Evolutionary conservation across 1,284 basidiomycete species (phyloP).

Genomic region (Ceratobasidium sp.): DNA sequence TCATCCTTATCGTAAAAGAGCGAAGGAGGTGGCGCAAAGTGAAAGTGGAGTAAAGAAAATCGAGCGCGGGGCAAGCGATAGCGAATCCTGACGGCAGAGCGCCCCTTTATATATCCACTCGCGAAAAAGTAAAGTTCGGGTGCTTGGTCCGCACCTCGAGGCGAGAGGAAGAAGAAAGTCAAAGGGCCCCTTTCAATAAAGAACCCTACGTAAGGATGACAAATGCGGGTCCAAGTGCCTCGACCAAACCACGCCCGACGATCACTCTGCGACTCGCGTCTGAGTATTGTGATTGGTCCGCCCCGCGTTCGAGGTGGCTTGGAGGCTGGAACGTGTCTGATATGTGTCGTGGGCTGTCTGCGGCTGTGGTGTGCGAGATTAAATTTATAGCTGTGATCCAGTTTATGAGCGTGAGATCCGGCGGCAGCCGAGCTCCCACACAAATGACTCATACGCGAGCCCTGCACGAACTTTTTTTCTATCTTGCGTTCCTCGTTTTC

Average conservation of each 20-base stretch:
- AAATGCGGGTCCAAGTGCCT: background rate
- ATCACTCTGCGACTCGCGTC: background rate
- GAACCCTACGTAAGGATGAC: slow-evolving; percentile 16
- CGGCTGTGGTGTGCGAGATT: too few relatives aligned
- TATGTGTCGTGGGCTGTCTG: background rate
- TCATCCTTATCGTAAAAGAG: background rate
- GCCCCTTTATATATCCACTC: slow-evolving; percentile 7
- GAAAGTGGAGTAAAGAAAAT: background rate
- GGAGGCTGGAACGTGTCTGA: slow-evolving; percentile 25
- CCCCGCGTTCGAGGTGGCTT: background rate
- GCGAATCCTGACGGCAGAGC: background rate
- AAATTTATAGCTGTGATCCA: too few relatives aligned
- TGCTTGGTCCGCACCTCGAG: slow-evolving; percentile 29
- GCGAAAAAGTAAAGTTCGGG: slow-evolving; percentile 10
- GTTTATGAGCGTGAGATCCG: too few relatives aligned
- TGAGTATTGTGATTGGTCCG: background rate
- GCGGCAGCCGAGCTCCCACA: too few relatives aligned
- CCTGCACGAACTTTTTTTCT: too few relatives aligned
- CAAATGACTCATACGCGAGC: too few relatives aligned
- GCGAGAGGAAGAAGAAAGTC: slow-evolving; percentile 25
- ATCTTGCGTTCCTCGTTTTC: too few relatives aligned
- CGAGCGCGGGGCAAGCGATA: background rate
- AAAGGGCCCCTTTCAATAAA: background rate
- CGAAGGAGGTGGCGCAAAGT: background rate
- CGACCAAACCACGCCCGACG: slow-evolving; percentile 20